phyloP scores from a whole-genome alignment of 495 filamentous ascomycete genomes.

The Penicillium fimorum region DNA sequence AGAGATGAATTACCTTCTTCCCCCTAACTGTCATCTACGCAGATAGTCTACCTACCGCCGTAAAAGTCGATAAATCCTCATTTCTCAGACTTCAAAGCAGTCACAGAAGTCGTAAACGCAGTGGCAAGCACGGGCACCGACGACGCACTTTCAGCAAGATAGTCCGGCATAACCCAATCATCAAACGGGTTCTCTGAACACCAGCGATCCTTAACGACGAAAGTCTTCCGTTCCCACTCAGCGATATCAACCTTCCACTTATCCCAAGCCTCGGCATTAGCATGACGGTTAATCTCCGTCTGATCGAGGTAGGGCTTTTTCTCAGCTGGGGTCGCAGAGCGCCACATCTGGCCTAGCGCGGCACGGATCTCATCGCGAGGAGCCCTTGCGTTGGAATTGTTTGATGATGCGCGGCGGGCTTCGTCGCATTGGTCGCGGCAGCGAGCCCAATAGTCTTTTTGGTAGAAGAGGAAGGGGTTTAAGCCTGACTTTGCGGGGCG shows the following conservation, averaged over 20 bases:
- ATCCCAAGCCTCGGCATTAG: conserved; percentile 55
- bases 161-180: conserved; percentile 23
- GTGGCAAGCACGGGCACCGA: conserved; percentile 9
- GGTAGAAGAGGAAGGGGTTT: conserved; percentile 68
- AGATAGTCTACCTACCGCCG: background rate
- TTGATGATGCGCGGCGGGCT: conserved; percentile 59
- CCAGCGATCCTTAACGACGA: conserved; percentile 59
- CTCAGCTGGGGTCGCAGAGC: conserved; percentile 62
- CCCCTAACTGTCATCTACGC: background rate
- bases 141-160: background rate
- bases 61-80: background rate
- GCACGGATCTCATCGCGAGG: conserved; percentile 73
- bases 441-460: conserved; percentile 74
- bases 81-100: conserved; percentile 5
- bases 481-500: conserved; percentile 66
- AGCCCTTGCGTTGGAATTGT: conserved; percentile 64
- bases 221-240: conserved; percentile 69
- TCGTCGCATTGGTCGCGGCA: conserved; percentile 73
- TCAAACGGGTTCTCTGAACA: conserved; percentile 58
- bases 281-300: conserved; percentile 63
- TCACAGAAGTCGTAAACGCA: background rate
- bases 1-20: background rate
- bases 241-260: conserved; percentile 56
- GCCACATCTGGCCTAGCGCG: conserved; percentile 86
- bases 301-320: conserved; percentile 73